These are phyloP conservation scores for Cryptomeria japonica DNA, from an alignment of 75 land plant species.

Conservation along the genomic window DNA sequence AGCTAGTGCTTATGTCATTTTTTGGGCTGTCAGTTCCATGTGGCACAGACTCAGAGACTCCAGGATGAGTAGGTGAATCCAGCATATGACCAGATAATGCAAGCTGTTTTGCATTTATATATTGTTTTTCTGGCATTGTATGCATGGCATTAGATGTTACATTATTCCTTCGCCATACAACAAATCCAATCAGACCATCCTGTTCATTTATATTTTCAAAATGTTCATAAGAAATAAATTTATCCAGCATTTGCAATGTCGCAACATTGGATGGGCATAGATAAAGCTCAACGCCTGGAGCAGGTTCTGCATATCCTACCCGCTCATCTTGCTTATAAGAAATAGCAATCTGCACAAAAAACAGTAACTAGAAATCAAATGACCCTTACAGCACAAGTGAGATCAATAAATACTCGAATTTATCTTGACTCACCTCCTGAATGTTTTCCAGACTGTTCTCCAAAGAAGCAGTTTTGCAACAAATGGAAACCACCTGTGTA, in stretches of 20 bases:
- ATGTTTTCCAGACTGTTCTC: constrained; percentile 23
- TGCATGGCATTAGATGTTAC: constrained; percentile 44
- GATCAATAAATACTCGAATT: constrained; percentile 17
- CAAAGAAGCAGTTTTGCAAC: constrained; percentile 14
- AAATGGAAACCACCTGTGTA: constrained; percentile 9
- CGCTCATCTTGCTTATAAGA: constrained; percentile 81
- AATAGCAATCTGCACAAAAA: constrained; percentile 54
- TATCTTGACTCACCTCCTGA: constrained; percentile 31
- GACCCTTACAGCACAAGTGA: background rate
- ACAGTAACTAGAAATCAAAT: background rate
- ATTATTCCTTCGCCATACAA: constrained; percentile 86
- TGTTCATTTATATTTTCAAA: constrained; percentile 29
- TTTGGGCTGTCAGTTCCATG: constrained; percentile 11
- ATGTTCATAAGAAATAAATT: constrained; percentile 41
- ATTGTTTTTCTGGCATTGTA: constrained; percentile 43
- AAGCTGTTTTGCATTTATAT: constrained; percentile 60
- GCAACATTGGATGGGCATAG: constrained; percentile 64
- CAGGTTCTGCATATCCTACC: constrained; percentile 90
- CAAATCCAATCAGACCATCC: constrained; percentile 75
- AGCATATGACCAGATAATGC: constrained; percentile 34
- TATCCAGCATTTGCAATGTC: constrained; percentile 48
- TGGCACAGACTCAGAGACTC: constrained; percentile 14
- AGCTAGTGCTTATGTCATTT: constrained; percentile 6
- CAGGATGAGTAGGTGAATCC: constrained; percentile 27
- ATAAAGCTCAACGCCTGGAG: constrained; percentile 82